Evolutionary conservation across 148 eudicot species (phyloP).

Genomic region (Arbutus unedo): DNA sequence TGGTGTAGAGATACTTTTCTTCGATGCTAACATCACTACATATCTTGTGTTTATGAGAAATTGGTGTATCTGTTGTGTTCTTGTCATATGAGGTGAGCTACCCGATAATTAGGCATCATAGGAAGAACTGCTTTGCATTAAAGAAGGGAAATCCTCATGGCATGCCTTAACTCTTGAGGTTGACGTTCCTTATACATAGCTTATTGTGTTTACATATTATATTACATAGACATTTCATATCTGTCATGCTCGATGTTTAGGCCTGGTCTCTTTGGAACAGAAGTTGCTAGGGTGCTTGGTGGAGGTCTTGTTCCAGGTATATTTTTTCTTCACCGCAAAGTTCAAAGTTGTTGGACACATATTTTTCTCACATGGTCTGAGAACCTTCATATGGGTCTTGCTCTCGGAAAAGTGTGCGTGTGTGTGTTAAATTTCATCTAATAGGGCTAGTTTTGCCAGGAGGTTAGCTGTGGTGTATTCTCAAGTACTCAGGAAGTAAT

Average conservation of each 20-base stretch:
- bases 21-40: background rate
- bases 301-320: constrained; percentile 96
- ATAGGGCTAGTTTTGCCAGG: background rate
- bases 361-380: too few relatives aligned
- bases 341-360: background rate
- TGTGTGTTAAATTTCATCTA: too few relatives aligned
- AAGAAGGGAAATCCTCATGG: background rate
- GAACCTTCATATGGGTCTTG: constrained; percentile 1
- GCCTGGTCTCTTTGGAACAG: constrained; percentile 69
- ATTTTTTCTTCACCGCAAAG: constrained; percentile 1
- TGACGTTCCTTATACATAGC: background rate
- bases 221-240: background rate
- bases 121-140: background rate
- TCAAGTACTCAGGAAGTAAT: background rate
- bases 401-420: too few relatives aligned
- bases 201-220: background rate
- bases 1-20: too few relatives aligned
- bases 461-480: background rate
- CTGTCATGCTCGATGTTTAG: constrained; percentile 34
- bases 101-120: background rate
- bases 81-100: background rate
- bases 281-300: constrained; percentile 91
- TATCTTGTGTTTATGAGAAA: background rate
- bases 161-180: background rate
- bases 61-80: background rate